Evolutionary conservation across 345 rosid species (phyloP).

Genomic region (Eucalyptus viminalis): DNA sequence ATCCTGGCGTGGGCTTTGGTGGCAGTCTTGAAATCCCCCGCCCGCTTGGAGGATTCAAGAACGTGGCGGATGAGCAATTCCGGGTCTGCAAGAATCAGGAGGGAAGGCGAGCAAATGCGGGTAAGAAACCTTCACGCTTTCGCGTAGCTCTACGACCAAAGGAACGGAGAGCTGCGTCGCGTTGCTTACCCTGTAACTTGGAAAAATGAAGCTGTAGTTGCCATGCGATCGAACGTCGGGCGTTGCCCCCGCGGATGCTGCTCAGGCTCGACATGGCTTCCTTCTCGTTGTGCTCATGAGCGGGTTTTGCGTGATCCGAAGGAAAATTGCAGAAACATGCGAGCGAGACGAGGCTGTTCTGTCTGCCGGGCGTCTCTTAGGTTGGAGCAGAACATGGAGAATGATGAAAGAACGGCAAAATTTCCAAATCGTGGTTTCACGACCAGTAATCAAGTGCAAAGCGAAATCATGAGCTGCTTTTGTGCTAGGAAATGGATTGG

Average conservation of each 20-base stretch:
- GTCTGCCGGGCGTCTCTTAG: not conserved
- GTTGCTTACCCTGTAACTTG: not conserved
- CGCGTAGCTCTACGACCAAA: not conserved
- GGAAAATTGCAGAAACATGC: not conserved
- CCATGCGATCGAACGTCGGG: not conserved
- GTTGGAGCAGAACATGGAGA: not conserved
- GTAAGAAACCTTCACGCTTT: not conserved
- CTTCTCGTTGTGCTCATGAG: not conserved
- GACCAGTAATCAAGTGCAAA: not conserved
- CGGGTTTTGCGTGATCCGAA: not conserved
- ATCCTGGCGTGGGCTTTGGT: constrained; percentile 36
- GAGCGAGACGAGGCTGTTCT: not conserved
- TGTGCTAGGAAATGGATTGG: too few species aligned
- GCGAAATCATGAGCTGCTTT: not conserved
- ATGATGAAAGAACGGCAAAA: not conserved
- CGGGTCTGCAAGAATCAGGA: constrained; percentile 13
- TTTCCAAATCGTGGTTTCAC: not conserved
- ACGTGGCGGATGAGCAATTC: constrained; percentile 10
- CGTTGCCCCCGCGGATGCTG: not conserved
- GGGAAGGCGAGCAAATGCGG: not conserved
- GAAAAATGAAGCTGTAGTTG: not conserved
- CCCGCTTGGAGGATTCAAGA: constrained; percentile 35
- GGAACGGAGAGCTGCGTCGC: not conserved
- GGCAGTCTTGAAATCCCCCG: constrained; percentile 21
- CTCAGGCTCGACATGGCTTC: not conserved